Evolutionary conservation across 78 protist genomes (phyloP).

Genomic region (Monocercomonoides exilis): DNA sequence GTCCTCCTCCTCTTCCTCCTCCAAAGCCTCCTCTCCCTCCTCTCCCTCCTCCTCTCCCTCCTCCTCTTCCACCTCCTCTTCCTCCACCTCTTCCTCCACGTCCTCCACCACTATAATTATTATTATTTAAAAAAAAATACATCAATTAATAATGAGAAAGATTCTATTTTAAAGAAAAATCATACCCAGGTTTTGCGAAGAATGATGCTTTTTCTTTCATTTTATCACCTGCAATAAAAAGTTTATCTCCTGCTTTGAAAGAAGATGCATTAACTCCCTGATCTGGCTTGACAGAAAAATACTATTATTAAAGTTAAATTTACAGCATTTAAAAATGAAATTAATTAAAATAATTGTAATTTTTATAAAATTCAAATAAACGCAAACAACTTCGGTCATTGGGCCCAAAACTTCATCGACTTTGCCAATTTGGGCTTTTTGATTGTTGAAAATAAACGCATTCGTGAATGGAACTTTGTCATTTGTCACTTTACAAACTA

Average conservation of each 20-base stretch:
- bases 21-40: not conserved
- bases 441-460: not conserved
- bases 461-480: not conserved
- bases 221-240: not conserved
- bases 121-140: not conserved
- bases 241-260: conserved; percentile 4
- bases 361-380: no score
- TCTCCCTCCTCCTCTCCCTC: not conserved
- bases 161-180: not conserved
- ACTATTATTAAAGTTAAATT: not conserved
- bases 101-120: not conserved
- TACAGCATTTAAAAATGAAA: not conserved
- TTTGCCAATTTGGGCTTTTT: conserved; percentile 4
- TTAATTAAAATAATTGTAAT: no score
- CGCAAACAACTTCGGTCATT: not conserved
- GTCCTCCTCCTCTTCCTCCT: not conserved
- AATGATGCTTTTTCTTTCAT: not conserved
- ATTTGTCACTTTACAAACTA: conserved; percentile 3
- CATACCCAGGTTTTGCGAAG: not conserved
- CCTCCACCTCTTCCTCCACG: not conserved
- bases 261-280: not conserved
- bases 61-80: not conserved
- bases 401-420: conserved; percentile 9
- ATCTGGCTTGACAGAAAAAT: conserved; percentile 9
- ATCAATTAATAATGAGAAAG: not conserved